Evolutionary conservation across 306 rosid genomes (phyloP), one percentile per base, ranked within the genome.

Genomic region (Nissolia schottii): DNA sequence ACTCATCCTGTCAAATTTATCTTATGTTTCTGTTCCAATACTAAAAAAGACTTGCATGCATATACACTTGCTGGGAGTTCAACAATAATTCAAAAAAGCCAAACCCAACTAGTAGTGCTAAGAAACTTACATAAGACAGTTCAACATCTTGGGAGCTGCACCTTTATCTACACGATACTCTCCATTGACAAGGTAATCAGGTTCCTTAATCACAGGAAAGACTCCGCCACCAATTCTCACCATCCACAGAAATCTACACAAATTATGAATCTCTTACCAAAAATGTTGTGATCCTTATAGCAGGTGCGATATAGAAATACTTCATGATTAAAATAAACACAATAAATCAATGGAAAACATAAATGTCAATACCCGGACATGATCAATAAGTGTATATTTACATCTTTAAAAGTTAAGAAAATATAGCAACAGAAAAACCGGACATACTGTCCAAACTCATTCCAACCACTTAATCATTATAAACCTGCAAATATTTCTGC

Each of bases 141-240:
- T 95, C 93, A 95, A 71, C 99, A 95, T 91, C 90, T 95, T 95
- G 20, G 99, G 97, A 65, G 99, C 90, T 69, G 97, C 99, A 35
- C 99, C 99, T 83, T 88, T 95, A 92, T 95, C 99, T 20, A 95
- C 97, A 61, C 99, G 96, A 81, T 91, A 95, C 74, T 95, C 99
- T 70, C 99, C 99, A 81, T 95, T 91, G 67, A 81, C 97, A 54
- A 95, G 97, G 85, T 95, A 95, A 67, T 95, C 99, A 2, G 99
- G 97, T 78, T 95, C 99, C 86, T 91, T 95, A 71, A 95, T 95
- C 63, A 95, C 92, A 46, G 99, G 99, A 74, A 88, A 95, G 69
- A 95, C 99, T 11, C 99, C 99, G 5, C 99, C 97, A 19, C 99
- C 97, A 70, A 91, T 95, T 81, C 99, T 90, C 84, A 95, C 99